A percentile compares a stretch with the other conserved stretches of the same genome.
Conservation (phyloP, 2,329 filamentous ascomycete genomes). For the Zalaria sp. region DNA sequence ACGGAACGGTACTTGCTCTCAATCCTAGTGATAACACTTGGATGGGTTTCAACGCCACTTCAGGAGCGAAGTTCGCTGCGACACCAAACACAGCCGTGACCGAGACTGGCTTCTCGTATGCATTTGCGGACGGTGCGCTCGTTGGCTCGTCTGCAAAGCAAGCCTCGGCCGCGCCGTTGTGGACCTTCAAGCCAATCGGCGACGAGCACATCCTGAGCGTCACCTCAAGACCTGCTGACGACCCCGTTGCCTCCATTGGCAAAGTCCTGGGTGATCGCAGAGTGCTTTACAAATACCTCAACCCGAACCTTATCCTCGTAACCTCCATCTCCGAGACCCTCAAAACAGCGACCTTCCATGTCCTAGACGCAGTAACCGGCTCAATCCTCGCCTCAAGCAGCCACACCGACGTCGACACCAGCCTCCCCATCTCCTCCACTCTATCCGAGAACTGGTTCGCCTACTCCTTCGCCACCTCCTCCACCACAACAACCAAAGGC, state of each 20-base stretch:
- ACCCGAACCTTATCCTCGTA: conserved; percentile 69
- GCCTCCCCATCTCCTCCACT: conserved; percentile 59
- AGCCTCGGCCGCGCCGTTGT: conserved; percentile 24
- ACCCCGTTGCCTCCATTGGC: conserved; percentile 88
- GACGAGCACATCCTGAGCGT: conserved; percentile 57
- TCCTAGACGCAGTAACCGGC: conserved; percentile 79
- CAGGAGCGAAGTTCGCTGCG: conserved; percentile 11
- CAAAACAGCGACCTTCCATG: conserved; percentile 54
- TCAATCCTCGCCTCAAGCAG: conserved; percentile 58
- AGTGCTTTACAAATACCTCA: conserved; percentile 97
- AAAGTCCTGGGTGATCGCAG: conserved; percentile 80
- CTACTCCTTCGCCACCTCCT: conserved; percentile 54
- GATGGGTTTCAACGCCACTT: conserved; percentile 15
- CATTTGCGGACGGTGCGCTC: conserved; percentile 12
- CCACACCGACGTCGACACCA: conserved; percentile 60
- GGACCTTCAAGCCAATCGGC: conserved; percentile 56
- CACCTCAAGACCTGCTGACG: conserved; percentile 55
- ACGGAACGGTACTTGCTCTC: conserved; percentile 3
- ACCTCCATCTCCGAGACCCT: conserved; percentile 49
- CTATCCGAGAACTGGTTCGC: conserved; percentile 92
- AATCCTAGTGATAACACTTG: background rate
- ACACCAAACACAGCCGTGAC: conserved; percentile 1
- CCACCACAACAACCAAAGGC: conserved; percentile 51
- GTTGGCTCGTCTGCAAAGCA: conserved; percentile 10
- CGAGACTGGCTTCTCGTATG: conserved; percentile 11